Evolutionary conservation across 2,329 filamentous ascomycete genomes (phyloP), one percentile per base, ranked within the genome.

Genomic region (Fusarium albosuccineum): DNA sequence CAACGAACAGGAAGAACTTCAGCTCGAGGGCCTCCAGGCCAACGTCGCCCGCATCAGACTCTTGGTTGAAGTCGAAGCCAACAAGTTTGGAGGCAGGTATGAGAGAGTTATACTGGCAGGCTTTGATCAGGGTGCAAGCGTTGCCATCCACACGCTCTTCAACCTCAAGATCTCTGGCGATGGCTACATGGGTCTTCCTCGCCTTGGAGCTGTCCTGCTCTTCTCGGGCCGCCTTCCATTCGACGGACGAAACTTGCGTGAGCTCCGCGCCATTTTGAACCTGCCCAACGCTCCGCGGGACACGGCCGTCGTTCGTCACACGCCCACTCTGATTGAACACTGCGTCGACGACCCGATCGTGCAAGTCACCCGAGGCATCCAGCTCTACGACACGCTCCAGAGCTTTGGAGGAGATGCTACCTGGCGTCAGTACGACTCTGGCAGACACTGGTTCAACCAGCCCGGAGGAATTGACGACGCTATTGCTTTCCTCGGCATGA

Each of bases 71-170:
- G 39, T 57, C 1, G 82, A 85, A 67, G 80, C 80, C 1, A 64
- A 56, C 2, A 5, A 55, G 6, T 66, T 85, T 3, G 75, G 73
- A 1, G 79, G 79, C 0, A 67, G 76, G 9, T 79, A 74, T 62
- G 75, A 82, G 30, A 68, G 71, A 14, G 69, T 85, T 34, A 73
- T 84, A 6, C 70, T 85, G 6, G 80, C 79, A 3, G 82, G 83
- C 0, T 81, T 85, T 50, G 81, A 81, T 61, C 80, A 82, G 74
- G 83, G 82, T n/a, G 80, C 74, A 2, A 80, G 82, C 1, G 80
- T 80, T 6, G 72, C 75, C 17, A 68, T 76, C 2, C 78, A 80
- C 37, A 72, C 76, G 4, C 65, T 83, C 2, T 72, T 83, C 37
- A 79, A 76, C 51, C 60, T 82, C 13, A 58, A 67, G 2, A 41